These are phyloP conservation scores for Neoscytalidium dimidiatum DNA, from an alignment of 2,329 filamentous ascomycete species.

Conservation along the genomic window DNA sequence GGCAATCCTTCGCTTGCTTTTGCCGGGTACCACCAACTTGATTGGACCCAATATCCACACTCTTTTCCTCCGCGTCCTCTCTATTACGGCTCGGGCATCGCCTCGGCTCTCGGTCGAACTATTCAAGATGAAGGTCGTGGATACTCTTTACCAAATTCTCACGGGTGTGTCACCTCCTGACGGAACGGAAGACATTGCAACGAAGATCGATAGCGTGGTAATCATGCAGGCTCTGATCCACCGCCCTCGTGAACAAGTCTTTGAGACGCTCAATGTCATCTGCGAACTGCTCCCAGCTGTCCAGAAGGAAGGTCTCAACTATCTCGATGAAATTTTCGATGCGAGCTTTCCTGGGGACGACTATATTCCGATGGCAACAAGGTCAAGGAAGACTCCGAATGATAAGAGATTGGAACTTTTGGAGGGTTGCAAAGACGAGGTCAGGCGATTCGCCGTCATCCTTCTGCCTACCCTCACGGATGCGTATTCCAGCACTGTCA, in stretches of 20 bases:
- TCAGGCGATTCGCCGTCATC: conserved; percentile 90
- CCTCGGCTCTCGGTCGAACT: conserved; percentile 84
- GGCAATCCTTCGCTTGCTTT: conserved; percentile 80
- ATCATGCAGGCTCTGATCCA: conserved; percentile 99
- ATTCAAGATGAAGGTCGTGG: conserved; percentile 94
- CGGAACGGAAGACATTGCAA: conserved; percentile 73
- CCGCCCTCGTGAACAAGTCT: conserved; percentile 90
- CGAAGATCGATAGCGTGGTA: conserved; percentile 91
- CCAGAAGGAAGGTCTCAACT: conserved; percentile 57
- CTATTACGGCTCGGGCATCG: conserved; percentile 87
- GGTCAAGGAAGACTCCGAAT: conserved; percentile 61
- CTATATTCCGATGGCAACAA: conserved; percentile 44
- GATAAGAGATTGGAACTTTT: conserved; percentile 83
- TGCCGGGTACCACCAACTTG: conserved; percentile 93
- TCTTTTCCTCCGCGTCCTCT: conserved; percentile 88
- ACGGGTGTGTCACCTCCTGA: conserved; percentile 91
- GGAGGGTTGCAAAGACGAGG: conserved; percentile 78
- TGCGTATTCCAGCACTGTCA: conserved; percentile 96
- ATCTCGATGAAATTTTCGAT: conserved; percentile 53
- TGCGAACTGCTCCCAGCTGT: conserved; percentile 87
- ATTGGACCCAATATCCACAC: conserved; percentile 95
- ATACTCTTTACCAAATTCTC: conserved; percentile 95
- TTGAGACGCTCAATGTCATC: conserved; percentile 95
- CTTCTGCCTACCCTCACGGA: conserved; percentile 93
- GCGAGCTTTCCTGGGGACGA: conserved; percentile 52